Evolutionary conservation across 768 basidiomycete species (phyloP).

Genomic region (Kwoniella sp.): DNA sequence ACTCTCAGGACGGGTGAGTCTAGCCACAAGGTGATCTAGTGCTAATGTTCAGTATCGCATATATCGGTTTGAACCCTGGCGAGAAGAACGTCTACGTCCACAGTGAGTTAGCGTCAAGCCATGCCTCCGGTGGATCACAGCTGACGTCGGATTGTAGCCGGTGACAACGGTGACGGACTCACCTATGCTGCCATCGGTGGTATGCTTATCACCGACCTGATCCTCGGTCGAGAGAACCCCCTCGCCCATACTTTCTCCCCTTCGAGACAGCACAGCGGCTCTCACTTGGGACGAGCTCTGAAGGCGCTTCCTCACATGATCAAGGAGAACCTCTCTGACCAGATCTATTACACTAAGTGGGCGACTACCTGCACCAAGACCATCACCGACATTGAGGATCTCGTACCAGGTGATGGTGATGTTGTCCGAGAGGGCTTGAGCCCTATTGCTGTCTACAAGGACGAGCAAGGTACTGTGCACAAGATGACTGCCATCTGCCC

Average conservation of each 20-base stretch:
- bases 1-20: conserved; percentile 32
- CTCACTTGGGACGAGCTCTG: conserved; percentile 19
- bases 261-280: conserved; percentile 29
- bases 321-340: conserved; percentile 33
- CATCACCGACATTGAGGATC: conserved; percentile 34
- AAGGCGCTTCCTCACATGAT: conserved; percentile 25
- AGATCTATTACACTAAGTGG: conserved; percentile 34
- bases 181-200: conserved; percentile 37
- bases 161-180: conserved; percentile 35
- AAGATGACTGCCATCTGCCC: conserved; percentile 41
- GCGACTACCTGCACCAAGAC: conserved; percentile 29
- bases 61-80: conserved; percentile 33
- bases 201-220: conserved; percentile 26
- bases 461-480: conserved; percentile 25
- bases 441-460: conserved; percentile 34
- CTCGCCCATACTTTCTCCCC: conserved; percentile 33
- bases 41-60: conserved; percentile 20
- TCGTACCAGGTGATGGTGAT: conserved; percentile 32
- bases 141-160: conserved; percentile 16
- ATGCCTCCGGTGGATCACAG: neutral
- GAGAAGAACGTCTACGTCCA: conserved; percentile 31
- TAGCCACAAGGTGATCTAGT: neutral
- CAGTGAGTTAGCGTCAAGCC: conserved; percentile 13
- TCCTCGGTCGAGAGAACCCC: conserved; percentile 25
- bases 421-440: conserved; percentile 30